Conservation (phyloP, 1,284 basidiomycete genomes). For the Fomitopsis betulina region DNA sequence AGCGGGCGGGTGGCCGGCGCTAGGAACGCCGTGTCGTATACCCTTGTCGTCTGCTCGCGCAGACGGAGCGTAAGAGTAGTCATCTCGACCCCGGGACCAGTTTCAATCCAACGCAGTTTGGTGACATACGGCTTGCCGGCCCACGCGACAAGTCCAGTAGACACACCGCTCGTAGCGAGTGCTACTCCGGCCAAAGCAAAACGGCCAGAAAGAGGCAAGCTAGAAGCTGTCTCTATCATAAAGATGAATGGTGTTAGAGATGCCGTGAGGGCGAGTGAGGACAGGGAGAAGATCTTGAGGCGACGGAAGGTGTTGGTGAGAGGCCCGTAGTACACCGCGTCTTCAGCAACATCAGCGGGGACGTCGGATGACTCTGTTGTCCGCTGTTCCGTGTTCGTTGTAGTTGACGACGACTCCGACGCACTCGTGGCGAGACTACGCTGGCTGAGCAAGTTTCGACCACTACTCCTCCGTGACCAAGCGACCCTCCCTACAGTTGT, state of each 20-base stretch:
- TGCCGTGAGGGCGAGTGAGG: constrained; percentile 69
- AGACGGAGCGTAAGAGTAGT: constrained; percentile 65
- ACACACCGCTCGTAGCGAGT: constrained; percentile 64
- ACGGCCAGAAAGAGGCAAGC: constrained; percentile 68
- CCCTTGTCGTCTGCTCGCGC: constrained; percentile 53
- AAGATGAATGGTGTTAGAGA: constrained; percentile 78
- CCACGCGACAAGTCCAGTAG: constrained; percentile 76
- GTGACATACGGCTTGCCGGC: constrained; percentile 52
- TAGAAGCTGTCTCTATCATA: constrained; percentile 60
- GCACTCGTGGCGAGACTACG: constrained; percentile 1
- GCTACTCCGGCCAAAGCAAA: constrained; percentile 67
- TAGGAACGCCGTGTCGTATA: constrained; percentile 74
- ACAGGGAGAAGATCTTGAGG: constrained; percentile 81
- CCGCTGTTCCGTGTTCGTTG: not conserved
- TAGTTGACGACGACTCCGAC: not conserved
- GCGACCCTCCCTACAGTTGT: not conserved
- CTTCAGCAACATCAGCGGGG: not conserved
- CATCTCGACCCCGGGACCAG: constrained; percentile 52
- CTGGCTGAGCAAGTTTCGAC: not conserved
- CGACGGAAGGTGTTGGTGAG: constrained; percentile 67
- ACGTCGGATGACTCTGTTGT: not conserved
- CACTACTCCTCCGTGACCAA: not conserved
- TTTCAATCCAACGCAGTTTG: constrained; percentile 30
- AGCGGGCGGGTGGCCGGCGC: constrained; percentile 68
- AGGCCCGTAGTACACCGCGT: constrained; percentile 53